These are phyloP conservation scores for Spergularia marina DNA, from an alignment of 148 eudicot species.

Conservation along the genomic window DNA sequence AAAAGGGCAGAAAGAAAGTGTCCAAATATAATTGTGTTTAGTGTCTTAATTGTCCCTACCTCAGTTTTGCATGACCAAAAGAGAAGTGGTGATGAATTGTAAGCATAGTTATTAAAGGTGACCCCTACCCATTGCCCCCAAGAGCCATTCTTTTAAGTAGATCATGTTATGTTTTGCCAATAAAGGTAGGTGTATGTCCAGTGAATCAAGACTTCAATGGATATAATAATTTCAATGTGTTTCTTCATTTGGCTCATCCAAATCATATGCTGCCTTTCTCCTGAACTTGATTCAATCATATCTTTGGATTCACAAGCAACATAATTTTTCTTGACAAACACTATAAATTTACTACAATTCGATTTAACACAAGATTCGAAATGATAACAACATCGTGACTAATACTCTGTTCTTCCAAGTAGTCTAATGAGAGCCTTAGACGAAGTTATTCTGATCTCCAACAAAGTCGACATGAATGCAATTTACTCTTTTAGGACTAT, in stretches of 20 bases:
- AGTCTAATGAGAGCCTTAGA: too few species aligned
- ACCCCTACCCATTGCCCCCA: constrained; percentile 22
- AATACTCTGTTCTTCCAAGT: too few species aligned
- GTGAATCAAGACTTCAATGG: constrained; percentile 17
- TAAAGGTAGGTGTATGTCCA: constrained; percentile 21
- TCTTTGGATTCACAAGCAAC: not conserved
- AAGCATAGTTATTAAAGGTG: constrained; percentile 24
- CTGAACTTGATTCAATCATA: too few species aligned
- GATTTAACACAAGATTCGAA: too few species aligned
- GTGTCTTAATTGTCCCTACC: constrained; percentile 32
- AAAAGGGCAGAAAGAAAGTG: not conserved
- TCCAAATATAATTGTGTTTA: constrained; percentile 22
- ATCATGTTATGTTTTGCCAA: constrained; percentile 30
- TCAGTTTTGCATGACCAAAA: constrained; percentile 16
- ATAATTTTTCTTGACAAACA: too few species aligned
- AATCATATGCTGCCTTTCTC: not conserved
- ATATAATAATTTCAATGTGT: not conserved
- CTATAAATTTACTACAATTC: too few species aligned
- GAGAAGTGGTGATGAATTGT: constrained; percentile 19
- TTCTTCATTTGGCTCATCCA: not conserved
- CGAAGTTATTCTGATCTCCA: too few species aligned
- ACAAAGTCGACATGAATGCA: too few species aligned
- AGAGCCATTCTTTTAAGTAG: constrained; percentile 5
- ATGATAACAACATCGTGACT: too few species aligned
- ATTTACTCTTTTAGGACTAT: too few species aligned